Conservation (phyloP, 805 yeast genomes). For the Candida silvicultrix region DNA sequence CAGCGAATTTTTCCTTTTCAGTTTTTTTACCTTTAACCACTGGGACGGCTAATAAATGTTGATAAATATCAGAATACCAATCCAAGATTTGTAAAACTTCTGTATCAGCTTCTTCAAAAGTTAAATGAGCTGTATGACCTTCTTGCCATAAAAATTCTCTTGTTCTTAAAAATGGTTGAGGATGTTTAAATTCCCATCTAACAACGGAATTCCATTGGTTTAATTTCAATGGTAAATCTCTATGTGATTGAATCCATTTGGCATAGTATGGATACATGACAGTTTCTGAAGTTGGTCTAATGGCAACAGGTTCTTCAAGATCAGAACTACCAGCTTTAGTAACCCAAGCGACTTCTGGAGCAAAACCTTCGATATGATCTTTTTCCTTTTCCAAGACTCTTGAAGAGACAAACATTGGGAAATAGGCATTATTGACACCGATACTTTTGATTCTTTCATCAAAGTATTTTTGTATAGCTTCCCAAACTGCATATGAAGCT, state of each 20-base stretch:
- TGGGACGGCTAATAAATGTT: conserved; percentile 94
- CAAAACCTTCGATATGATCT: conserved; percentile 98
- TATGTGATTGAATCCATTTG: conserved; percentile 97
- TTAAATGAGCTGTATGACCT: conserved; percentile 97
- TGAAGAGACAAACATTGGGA: conserved; percentile 97
- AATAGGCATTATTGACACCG: conserved; percentile 93
- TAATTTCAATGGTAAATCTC: conserved; percentile 92
- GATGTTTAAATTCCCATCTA: conserved; percentile 99
- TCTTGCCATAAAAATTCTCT: conserved; percentile 99
- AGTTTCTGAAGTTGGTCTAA: conserved; percentile 98
- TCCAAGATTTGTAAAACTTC: conserved; percentile 87
- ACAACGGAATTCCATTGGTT: conserved; percentile 99
- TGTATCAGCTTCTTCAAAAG: conserved; percentile 68
- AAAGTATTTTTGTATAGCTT: conserved; percentile 83
- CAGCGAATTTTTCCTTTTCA: conserved; percentile 97
- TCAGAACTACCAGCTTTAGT: conserved; percentile 93
- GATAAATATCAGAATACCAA: conserved; percentile 77
- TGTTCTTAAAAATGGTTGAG: conserved; percentile 98
- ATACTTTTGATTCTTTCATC: conserved; percentile 72
- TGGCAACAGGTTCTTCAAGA: conserved; percentile 96
- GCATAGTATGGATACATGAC: conserved; percentile 99
- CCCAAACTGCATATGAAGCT: conserved; percentile 92
- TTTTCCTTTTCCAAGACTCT: conserved; percentile 94
- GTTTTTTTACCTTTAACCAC: conserved; percentile 93
- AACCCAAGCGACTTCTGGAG: conserved; percentile 99